Evolutionary conservation across 371 early-diverging fungal species (phyloP).

Genomic region (Mucor velutinosus): DNA sequence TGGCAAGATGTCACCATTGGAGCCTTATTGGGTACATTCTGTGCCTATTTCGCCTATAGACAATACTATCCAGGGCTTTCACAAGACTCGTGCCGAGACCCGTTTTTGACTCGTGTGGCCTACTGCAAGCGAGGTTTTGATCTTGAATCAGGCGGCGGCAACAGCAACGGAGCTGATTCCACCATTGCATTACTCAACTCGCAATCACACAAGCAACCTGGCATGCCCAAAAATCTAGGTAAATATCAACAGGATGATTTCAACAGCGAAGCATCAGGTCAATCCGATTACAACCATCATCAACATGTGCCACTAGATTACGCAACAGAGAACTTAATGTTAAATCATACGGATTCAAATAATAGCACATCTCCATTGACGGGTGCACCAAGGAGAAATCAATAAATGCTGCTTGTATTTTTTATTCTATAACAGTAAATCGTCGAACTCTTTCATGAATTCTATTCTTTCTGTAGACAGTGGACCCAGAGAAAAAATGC

Average conservation of each 20-base stretch:
- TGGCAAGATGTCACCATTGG: constrained; percentile 83
- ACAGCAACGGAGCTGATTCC: neutral
- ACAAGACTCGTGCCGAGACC: constrained; percentile 15
- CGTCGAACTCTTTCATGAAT: constrained; percentile 10
- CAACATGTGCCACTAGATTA: neutral
- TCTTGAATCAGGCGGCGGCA: neutral
- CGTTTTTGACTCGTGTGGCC: constrained; percentile 6
- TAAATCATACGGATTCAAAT: neutral
- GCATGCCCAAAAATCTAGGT: neutral
- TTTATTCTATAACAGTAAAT: neutral
- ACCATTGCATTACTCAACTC: neutral
- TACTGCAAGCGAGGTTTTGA: constrained; percentile 2
- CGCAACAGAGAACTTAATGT: neutral
- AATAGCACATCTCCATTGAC: neutral
- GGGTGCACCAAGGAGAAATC: neutral
- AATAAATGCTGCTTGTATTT: neutral
- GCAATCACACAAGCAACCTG: neutral
- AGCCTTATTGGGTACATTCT: constrained; percentile 47
- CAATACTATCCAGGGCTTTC: constrained; percentile 41
- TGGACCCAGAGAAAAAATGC: constrained; percentile 7
- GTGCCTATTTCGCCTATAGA: constrained; percentile 68
- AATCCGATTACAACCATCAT: neutral
- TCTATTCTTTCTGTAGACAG: constrained; percentile 11
- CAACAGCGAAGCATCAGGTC: neutral
- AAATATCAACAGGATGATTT: constrained; percentile 2